phyloP scores from a whole-genome alignment of 768 basidiomycete species.

The Trametes elegans region DNA sequence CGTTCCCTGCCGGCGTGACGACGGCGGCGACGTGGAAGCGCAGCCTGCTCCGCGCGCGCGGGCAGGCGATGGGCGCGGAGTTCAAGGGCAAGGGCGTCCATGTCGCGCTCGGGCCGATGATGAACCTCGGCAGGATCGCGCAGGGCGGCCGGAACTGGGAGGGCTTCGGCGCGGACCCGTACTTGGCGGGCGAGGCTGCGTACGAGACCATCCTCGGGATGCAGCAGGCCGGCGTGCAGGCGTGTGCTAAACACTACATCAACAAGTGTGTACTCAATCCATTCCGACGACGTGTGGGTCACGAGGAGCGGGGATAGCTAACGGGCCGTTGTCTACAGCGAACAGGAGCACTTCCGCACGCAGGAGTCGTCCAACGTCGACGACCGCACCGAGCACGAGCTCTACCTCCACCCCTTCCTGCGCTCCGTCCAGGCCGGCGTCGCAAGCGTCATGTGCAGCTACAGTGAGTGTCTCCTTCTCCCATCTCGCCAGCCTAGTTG shows the following conservation, averaged over 20 bases:
- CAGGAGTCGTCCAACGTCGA: conserved; percentile 65
- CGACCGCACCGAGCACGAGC: conserved; percentile 76
- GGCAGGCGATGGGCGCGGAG: conserved; percentile 77
- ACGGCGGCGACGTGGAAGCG: conserved; percentile 83
- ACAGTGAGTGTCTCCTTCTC: conserved; percentile 43
- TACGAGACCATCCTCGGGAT: conserved; percentile 83
- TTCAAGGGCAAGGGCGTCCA: conserved; percentile 83
- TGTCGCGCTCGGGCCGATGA: conserved; percentile 76
- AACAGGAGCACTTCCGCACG: conserved; percentile 65
- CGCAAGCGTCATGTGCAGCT: conserved; percentile 73
- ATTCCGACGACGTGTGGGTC: no score
- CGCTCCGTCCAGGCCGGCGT: conserved; percentile 74
- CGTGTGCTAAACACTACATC: conserved; percentile 82
- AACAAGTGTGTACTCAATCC: conserved; percentile 59
- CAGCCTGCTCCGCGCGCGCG: conserved; percentile 71
- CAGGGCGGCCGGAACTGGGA: conserved; percentile 91
- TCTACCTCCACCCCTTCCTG: conserved; percentile 70
- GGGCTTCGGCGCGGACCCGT: conserved; percentile 93
- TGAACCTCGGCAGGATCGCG: conserved; percentile 81
- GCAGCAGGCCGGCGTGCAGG: conserved; percentile 78
- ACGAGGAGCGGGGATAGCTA: not conserved
- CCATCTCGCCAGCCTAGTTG: not conserved
- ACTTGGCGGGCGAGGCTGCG: conserved; percentile 71
- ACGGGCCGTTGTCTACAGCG: conserved; percentile 35
- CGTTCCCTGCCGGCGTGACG: conserved; percentile 84